Base-by-base conservation (phyloP, 2,329 filamentous ascomycete species). In the Rutstroemia sp. region DNA sequence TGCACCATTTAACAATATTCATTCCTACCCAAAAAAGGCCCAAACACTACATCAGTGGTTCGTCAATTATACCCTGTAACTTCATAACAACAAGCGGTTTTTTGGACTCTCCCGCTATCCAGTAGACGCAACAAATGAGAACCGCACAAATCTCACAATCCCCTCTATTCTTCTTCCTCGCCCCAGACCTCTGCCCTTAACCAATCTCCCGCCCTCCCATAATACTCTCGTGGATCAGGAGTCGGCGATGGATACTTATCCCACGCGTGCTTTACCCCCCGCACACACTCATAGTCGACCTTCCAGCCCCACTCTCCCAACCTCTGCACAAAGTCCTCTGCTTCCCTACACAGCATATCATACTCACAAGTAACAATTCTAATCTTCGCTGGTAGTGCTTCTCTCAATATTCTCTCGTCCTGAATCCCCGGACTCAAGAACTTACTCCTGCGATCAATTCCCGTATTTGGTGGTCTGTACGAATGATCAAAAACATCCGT, bases 211-310 rank as follows among this genome's bases (percentile, higher is more conserved):
- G 41, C 49, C 21, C 34, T 47, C 4, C 30, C 41, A 56, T 56
- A 56, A 39, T 52, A 45, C 21, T 38, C 30, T 16, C 42, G 39
- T 18, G 54, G 54, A 45, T 52, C 49, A 10, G 54, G 54, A 2
- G 38, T 52, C 18, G 49, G 19, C 5, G 27, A 2, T 3, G 54
- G 54, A 16, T 39, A 60, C 21, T 65, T 65, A 52, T 66, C 65
- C 62, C 63, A 66, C 10, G 55, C 63, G 62, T 66, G 62, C 7
- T 49, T 49, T 14, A 64, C 62, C 2, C 59, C 62, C 9, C 55
- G 47, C 16, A 66, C 63, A 41, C 49, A 58, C 42, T 58, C 58
- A 21, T 61, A 59, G 34, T 61, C 60, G 2, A 65, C 60, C 39
- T 51, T 57, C 55, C 62, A 23, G 59, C n/a, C 64, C 65, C 50